Percentiles rank a stretch among this genome's conserved stretches.
These are phyloP conservation scores for Lichenothelia convexa DNA, from an alignment of 495 filamentous ascomycete genomes.

Conservation along the genomic window DNA sequence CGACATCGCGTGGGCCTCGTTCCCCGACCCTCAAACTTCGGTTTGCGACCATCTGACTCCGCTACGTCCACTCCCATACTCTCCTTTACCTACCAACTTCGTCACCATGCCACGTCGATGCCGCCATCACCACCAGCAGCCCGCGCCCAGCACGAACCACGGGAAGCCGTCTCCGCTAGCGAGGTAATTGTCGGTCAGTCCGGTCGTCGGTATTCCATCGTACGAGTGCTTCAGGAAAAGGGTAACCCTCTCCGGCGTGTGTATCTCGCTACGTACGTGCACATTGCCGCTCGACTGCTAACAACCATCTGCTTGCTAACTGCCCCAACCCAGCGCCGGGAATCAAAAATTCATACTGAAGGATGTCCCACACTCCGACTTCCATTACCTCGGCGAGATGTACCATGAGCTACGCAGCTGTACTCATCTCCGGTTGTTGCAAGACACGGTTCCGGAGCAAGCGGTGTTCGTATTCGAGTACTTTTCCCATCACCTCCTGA, in stretches of 20 bases:
- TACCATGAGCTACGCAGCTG: slow-evolving; percentile 21
- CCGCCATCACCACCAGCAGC: too few relatives aligned
- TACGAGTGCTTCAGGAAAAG: slow-evolving; percentile 17
- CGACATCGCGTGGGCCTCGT: too few relatives aligned
- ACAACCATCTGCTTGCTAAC: slow-evolving; percentile 3
- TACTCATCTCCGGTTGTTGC: background rate
- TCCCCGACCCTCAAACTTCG: too few relatives aligned
- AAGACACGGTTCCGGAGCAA: slow-evolving; percentile 27
- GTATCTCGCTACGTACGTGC: slow-evolving; percentile 12
- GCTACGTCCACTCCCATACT: too few relatives aligned
- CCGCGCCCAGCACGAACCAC: background rate
- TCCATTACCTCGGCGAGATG: slow-evolving; percentile 24
- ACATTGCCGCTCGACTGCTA: slow-evolving; percentile 1
- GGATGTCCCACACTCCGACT: slow-evolving; percentile 23
- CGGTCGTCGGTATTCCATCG: slow-evolving; percentile 20
- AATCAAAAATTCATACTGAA: slow-evolving; percentile 26
- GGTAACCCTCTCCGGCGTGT: slow-evolving; percentile 10
- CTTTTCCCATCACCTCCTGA: slow-evolving; percentile 26
- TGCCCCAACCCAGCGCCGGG: slow-evolving; percentile 16
- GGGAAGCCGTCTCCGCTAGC: background rate
- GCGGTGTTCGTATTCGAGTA: slow-evolving; percentile 32
- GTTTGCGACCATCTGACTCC: too few relatives aligned
- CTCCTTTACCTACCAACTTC: too few relatives aligned
- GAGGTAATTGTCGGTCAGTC: slow-evolving; percentile 7
- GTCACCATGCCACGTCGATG: too few relatives aligned